Conservation (phyloP, 192 early-diverging fungal genomes). For the Linnemannia exigua region DNA sequence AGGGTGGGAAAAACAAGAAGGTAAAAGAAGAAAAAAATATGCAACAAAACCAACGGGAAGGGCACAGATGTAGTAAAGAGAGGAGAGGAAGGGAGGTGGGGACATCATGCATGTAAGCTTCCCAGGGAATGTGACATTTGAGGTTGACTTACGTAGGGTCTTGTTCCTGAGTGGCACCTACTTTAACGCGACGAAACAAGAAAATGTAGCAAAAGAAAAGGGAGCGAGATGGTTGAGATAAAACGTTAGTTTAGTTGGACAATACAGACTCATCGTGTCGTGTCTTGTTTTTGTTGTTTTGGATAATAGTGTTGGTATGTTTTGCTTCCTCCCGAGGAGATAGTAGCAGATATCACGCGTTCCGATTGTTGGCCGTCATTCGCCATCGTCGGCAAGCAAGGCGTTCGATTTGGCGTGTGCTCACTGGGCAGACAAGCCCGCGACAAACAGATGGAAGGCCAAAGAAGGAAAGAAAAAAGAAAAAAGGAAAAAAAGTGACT, state of each 20-base stretch:
- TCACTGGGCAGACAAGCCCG: not conserved
- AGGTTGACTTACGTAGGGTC: conserved; percentile 54
- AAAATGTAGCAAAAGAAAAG: not conserved
- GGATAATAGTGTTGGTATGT: not conserved
- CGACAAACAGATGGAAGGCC: conserved; percentile 21
- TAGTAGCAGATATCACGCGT: conserved; percentile 9
- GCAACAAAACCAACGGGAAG: not conserved
- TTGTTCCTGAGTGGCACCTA: conserved; percentile 51
- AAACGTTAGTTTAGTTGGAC: conserved; percentile 3
- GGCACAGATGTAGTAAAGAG: conserved; percentile 4
- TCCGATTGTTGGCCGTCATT: conserved; percentile 12
- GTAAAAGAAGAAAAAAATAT: not conserved
- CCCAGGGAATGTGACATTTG: not conserved
- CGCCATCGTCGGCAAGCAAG: conserved; percentile 1
- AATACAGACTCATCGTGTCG: not conserved
- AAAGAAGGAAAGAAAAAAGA: conserved; percentile 12
- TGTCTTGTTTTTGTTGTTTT: not conserved
- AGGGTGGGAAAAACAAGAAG: conserved; percentile 11
- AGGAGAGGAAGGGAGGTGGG: not conserved
- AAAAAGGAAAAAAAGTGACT: not conserved
- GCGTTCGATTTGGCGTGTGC: conserved; percentile 1
- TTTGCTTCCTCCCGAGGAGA: not conserved
- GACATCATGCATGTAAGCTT: not conserved
- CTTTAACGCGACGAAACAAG: not conserved
- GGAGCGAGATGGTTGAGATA: not conserved